These are phyloP conservation scores for Eurotiales sp. DNA, from an alignment of 2,329 filamentous ascomycete species.

Conservation along the genomic window DNA sequence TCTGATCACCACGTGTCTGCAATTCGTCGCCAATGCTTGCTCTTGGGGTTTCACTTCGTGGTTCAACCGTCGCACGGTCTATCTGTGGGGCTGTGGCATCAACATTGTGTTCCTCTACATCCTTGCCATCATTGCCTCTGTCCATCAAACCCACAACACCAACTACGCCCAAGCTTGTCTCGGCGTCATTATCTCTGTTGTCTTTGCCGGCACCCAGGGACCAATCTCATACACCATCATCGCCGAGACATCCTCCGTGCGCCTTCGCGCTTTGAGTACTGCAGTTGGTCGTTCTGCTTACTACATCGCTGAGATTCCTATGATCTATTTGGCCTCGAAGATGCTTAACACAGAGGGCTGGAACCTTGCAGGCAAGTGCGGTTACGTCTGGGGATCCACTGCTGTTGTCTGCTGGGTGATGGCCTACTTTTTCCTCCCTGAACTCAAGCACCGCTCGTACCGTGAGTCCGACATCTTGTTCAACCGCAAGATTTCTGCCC, in stretches of 20 bases:
- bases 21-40: constrained; percentile 48
- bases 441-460: constrained; percentile 39
- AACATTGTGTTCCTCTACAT: constrained; percentile 27
- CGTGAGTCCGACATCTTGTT: constrained; percentile 45
- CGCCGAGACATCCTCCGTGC: constrained; percentile 52
- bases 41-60: constrained; percentile 46
- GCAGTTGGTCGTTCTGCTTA: constrained; percentile 53
- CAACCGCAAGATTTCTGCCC: constrained; percentile 31
- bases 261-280: constrained; percentile 54
- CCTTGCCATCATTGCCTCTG: constrained; percentile 22
- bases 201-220: constrained; percentile 54
- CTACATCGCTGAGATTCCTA: constrained; percentile 48
- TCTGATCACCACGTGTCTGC: constrained; percentile 26
- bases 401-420: constrained; percentile 32
- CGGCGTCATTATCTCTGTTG: constrained; percentile 53
- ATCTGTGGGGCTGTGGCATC: constrained; percentile 29
- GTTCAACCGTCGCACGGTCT: constrained; percentile 38
- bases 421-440: constrained; percentile 39
- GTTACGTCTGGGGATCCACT: constrained; percentile 40
- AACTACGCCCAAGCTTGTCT: constrained; percentile 38
- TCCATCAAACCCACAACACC: constrained; percentile 15
- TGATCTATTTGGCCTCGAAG: constrained; percentile 35
- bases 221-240: constrained; percentile 53
- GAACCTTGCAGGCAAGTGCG: constrained; percentile 39
- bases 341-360: constrained; percentile 31